phyloP scores from a whole-genome alignment of 1,284 basidiomycete species.

The Pseudozyma tsukubaensis region DNA sequence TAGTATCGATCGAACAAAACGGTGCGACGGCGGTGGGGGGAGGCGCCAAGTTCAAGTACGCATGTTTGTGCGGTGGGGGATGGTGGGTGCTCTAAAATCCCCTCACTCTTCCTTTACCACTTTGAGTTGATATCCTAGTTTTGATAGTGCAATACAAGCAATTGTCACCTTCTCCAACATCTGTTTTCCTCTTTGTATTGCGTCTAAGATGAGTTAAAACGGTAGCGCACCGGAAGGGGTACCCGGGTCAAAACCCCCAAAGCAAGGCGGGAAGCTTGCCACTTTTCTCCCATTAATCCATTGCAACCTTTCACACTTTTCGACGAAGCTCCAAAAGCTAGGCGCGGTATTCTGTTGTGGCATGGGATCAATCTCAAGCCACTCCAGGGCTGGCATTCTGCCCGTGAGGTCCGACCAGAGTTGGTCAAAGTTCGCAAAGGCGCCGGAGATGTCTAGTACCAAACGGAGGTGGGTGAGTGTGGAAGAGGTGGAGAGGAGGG shows the following conservation, averaged over 20 bases:
- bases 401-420: constrained; percentile 31
- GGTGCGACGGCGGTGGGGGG: not conserved
- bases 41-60: constrained; percentile 9
- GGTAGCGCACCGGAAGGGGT: constrained; percentile 22
- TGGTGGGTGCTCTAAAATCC: constrained; percentile 42
- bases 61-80: constrained; percentile 37
- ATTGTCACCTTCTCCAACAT: not conserved
- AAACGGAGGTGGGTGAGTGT: constrained; percentile 29
- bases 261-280: constrained; percentile 27
- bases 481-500: constrained; percentile 10
- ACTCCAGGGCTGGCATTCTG: constrained; percentile 6
- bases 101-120: not conserved
- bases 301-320: constrained; percentile 1
- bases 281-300: constrained; percentile 19
- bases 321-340: constrained; percentile 36
- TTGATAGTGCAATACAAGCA: no score
- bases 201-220: constrained; percentile 5
- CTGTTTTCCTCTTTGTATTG: not conserved
- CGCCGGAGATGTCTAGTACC: constrained; percentile 32
- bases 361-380: constrained; percentile 33
- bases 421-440: constrained; percentile 34
- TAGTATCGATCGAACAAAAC: constrained; percentile 15
- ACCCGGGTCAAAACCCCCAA: constrained; percentile 22
- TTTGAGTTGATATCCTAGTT: no score
- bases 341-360: constrained; percentile 50